These are phyloP conservation scores for Aphanocladium album DNA, from an alignment of 2,329 filamentous ascomycete species.

Conservation along the genomic window DNA sequence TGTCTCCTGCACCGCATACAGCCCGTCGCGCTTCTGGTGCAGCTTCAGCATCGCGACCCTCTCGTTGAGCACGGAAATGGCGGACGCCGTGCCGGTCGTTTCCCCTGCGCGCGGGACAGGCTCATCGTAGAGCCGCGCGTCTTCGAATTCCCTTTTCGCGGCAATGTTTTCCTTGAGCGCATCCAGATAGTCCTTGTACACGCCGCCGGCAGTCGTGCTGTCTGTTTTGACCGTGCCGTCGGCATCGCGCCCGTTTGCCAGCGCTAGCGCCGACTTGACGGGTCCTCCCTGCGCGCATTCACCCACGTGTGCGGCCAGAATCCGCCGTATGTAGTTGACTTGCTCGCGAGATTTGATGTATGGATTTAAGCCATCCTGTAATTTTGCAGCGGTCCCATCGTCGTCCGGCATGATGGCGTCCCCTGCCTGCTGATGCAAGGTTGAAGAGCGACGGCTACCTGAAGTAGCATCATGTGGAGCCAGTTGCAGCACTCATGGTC, in stretches of 20 bases:
- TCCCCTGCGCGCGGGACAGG: slow-evolving; percentile 6
- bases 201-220: slow-evolving; percentile 36
- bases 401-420: slow-evolving; percentile 25
- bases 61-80: slow-evolving; percentile 36
- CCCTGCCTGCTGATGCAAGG: slow-evolving; percentile 1
- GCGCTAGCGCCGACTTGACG: slow-evolving; percentile 41
- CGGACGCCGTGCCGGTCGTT: slow-evolving; percentile 16
- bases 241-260: slow-evolving; percentile 36
- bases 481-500: background rate
- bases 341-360: slow-evolving; percentile 56
- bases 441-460: background rate
- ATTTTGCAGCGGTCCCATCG: slow-evolving; percentile 28
- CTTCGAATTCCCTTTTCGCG: slow-evolving; percentile 44
- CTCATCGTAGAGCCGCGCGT: slow-evolving; percentile 17
- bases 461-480: background rate
- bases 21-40: slow-evolving; percentile 45
- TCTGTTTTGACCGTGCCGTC: slow-evolving; percentile 16
- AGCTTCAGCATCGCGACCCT: slow-evolving; percentile 49
- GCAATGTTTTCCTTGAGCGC: slow-evolving; percentile 48
- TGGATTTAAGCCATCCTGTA: slow-evolving; percentile 41
- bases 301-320: slow-evolving; percentile 50
- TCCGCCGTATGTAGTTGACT: slow-evolving; percentile 49
- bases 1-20: slow-evolving; percentile 46
- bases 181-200: slow-evolving; percentile 51
- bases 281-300: slow-evolving; percentile 38